phyloP scores from a whole-genome alignment of 2,329 filamentous ascomycete genomes.

The Aspergillus ochraceoroseus region DNA sequence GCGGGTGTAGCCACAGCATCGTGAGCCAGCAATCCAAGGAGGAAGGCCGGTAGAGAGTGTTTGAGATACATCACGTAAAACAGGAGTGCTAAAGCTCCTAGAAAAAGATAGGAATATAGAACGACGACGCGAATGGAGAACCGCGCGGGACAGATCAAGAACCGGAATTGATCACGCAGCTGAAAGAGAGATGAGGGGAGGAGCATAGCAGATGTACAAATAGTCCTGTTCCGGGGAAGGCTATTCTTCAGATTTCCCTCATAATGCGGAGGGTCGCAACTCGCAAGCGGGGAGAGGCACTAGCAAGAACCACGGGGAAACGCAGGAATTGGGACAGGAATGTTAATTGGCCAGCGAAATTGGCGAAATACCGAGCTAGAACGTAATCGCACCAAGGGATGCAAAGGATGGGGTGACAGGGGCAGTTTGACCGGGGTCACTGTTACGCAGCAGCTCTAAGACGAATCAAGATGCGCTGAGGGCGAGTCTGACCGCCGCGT shows the following conservation, averaged over 20 bases:
- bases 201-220: conserved; percentile 11
- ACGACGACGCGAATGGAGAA: conserved; percentile 28
- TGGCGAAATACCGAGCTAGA: conserved; percentile 20
- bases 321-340: conserved; percentile 18
- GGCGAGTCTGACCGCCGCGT: too few relatives aligned
- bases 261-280: conserved; percentile 20
- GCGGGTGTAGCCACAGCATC: too few relatives aligned
- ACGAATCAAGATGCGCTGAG: conserved; percentile 3
- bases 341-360: conserved; percentile 20
- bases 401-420: not conserved
- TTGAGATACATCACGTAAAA: conserved; percentile 37
- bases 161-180: conserved; percentile 26
- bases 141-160: conserved; percentile 28
- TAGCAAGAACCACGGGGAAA: conserved; percentile 14
- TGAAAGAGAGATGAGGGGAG: conserved; percentile 16
- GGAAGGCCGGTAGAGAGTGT: conserved; percentile 30
- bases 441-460: not conserved
- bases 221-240: conserved; percentile 13
- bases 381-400: conserved; percentile 17
- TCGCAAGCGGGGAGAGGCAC: conserved; percentile 13
- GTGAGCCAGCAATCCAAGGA: conserved; percentile 34
- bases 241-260: conserved; percentile 14
- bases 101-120: conserved; percentile 30
- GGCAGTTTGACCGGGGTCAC: conserved; percentile 1
- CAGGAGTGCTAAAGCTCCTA: conserved; percentile 27